These are phyloP conservation scores for Rhodotorula sp. DNA, from an alignment of 1,284 basidiomycete species.

Conservation along the genomic window DNA sequence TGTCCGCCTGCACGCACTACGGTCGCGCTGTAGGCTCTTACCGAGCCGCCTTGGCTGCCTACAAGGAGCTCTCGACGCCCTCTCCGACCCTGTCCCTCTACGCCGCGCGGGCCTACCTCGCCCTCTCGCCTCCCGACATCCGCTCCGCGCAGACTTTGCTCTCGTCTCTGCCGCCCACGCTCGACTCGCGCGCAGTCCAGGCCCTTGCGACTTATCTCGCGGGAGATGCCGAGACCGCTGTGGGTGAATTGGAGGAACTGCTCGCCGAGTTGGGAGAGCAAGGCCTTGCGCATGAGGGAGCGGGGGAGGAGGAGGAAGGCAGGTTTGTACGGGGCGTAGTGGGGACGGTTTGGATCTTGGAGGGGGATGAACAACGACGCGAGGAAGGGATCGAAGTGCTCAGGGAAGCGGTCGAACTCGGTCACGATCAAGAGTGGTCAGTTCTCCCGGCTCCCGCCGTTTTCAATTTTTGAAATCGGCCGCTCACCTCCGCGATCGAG, in stretches of 20 bases:
- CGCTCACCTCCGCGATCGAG: too few relatives aligned
- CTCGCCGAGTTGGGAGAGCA: constrained; percentile 73
- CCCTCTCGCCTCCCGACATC: constrained; percentile 62
- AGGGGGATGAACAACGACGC: constrained; percentile 61
- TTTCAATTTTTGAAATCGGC: background rate
- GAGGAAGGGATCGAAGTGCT: constrained; percentile 89
- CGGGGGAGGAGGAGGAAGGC: constrained; percentile 61
- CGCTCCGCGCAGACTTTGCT: constrained; percentile 60
- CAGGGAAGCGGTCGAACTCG: constrained; percentile 61
- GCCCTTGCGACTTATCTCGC: constrained; percentile 67
- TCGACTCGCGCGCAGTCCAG: constrained; percentile 62
- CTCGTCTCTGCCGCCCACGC: constrained; percentile 13
- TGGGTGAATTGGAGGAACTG: constrained; percentile 80
- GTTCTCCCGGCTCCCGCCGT: constrained; percentile 46
- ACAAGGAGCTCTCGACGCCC: constrained; percentile 21
- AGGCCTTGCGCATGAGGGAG: constrained; percentile 62
- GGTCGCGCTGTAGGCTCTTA: constrained; percentile 35
- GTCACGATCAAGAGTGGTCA: constrained; percentile 80
- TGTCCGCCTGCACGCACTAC: background rate
- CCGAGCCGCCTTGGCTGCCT: constrained; percentile 40
- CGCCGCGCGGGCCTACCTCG: constrained; percentile 78
- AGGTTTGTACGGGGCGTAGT: constrained; percentile 70
- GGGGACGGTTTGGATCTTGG: constrained; percentile 75
- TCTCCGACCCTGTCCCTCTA: constrained; percentile 56
- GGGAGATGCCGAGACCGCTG: constrained; percentile 57